Base-by-base conservation (phyloP, 805 yeast genomes). In the Naumovozyma castellii region DNA sequence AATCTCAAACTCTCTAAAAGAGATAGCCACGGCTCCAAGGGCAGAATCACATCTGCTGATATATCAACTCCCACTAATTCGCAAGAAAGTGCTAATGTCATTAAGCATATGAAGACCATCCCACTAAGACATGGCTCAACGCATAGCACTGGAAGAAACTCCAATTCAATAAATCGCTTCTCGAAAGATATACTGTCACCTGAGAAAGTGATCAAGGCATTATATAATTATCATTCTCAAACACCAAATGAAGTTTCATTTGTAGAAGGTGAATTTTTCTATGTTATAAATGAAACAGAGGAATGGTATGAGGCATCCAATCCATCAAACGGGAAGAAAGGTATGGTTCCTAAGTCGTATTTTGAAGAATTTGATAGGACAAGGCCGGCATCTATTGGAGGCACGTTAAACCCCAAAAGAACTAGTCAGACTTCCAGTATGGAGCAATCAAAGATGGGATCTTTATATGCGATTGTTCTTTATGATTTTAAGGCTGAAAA, bases 281-380 rank as follows among this genome's bases (percentile, higher is more conserved):
- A 85, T 55, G 94, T 92, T 2, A 68, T 72, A 31, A 76, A 76
- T 17, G 72, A 75, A 40, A 75, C 74, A 40, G 68, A 73, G 40
- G 80, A 78, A 48, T 87, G 95, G 88, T 85, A 77, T 53, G 87
- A 85, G 53, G 97, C 94, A 2, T 76, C 79, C 38, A 87, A 90
- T 57, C 97, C 97, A 12, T 74, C 82, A 35, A 76, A 83, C 27
- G 76, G 80, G 50, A 64, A 72, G 19, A 71, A 75, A 37, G 98
- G 98, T 1, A 75, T 84, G 74, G 97, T 92, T 1, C 97, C 97
- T 3, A 77, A 77, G 32, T 66, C 78, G 9, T 80, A 80, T 59
- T 92, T 90, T 61, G 94, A 87, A 63, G 80, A 77, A 14, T 77
- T 88, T 49, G 78, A 75, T 43, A 71, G 78, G 47, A 71, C 80